Base-by-base conservation (phyloP, 2,329 filamentous ascomycete genomes). In the Fusarium sp. region DNA sequence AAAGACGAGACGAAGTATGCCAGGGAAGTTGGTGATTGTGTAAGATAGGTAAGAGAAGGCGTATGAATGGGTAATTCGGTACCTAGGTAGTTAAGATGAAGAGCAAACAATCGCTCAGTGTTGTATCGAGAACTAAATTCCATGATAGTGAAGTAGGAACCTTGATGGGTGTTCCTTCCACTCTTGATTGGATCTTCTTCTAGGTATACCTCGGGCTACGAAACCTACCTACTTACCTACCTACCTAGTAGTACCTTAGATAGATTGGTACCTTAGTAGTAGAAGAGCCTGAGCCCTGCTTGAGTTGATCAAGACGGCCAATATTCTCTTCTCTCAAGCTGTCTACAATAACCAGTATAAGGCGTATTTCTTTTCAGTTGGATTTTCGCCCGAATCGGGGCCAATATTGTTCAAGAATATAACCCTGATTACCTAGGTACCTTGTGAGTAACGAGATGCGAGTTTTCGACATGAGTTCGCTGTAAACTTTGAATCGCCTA, bases 1-100 rank as follows among this genome's bases (percentile, higher is more conserved):
- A 54, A 22, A 36, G 45, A 59, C 72, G 70, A 74, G 72, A 73
- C 68, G 69, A 65, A 64, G 46, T 22, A 53, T 58, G 46, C 56
- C 50, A 66, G 56, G 68, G 49, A 44, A 60, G 58, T 51, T 64
- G 46, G 48, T 58, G 50, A 26, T 52, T 51, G 26, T 54, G 54
- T 71, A 53, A 71, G 66, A 70, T 40, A 71, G 66, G 68, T 40
- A 46, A 17, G 49, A 56, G 58, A 28, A 36, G 33, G 63, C 18
- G 50, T 26, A 38, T 34, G 36, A 48, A 49, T 43, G 18, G 50
- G 39, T 51, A 44, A 22, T 50, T 31, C 18, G 18, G 18, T 20
- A 20, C 18, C 18, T 46, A 38, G 61, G 46, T 42, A 43, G 61
- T 40, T 38, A 55, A 64, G 50, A 45, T 40, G 42, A 44, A 49